A percentile compares a stretch with the other conserved stretches of the same genome.
phyloP scores from a whole-genome alignment of 1,284 basidiomycete species.

The Coniophora puteana region DNA sequence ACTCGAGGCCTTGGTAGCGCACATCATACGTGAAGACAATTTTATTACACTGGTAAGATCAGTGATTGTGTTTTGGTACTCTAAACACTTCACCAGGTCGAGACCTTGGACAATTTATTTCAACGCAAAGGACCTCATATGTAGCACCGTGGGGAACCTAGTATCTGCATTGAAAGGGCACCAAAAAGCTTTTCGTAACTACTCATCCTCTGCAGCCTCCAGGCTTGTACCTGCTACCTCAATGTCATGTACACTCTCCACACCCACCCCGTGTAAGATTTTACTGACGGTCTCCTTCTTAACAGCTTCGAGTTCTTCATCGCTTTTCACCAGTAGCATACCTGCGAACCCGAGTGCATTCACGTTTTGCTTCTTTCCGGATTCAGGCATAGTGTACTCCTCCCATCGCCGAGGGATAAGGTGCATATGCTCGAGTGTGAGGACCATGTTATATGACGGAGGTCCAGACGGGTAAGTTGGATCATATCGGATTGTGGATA shows the following conservation, averaged over 20 bases:
- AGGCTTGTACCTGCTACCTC: slow-evolving; percentile 43
- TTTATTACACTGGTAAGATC: slow-evolving; percentile 44
- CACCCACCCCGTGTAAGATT: slow-evolving; percentile 58
- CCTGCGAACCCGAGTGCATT: slow-evolving; percentile 89
- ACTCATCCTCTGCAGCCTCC: slow-evolving; percentile 17
- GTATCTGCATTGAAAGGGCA: not conserved
- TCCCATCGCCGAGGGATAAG: slow-evolving; percentile 73
- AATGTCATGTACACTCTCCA: slow-evolving; percentile 61
- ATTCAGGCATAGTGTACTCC: slow-evolving; percentile 43
- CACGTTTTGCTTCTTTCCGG: slow-evolving; percentile 58
- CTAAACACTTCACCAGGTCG: slow-evolving; percentile 33
- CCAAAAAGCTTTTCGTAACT: not conserved
- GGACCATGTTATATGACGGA: slow-evolving; percentile 79
- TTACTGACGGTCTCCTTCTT: slow-evolving; percentile 55
- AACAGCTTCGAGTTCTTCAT: slow-evolving; percentile 66
- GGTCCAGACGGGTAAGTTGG: slow-evolving; percentile 54
- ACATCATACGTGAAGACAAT: slow-evolving; percentile 56
- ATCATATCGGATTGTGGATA: slow-evolving; percentile 72
- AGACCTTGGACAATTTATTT: slow-evolving; percentile 35
- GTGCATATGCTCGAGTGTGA: slow-evolving; percentile 82
- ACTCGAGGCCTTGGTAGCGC: slow-evolving; percentile 46
- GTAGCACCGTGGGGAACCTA: not conserved
- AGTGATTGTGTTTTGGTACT: slow-evolving; percentile 1
- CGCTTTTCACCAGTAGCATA: slow-evolving; percentile 79
- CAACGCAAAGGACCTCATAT: slow-evolving; percentile 31